phyloP scores from a whole-genome alignment of 306 rosid genomes.

The Mucuna pruriens region DNA sequence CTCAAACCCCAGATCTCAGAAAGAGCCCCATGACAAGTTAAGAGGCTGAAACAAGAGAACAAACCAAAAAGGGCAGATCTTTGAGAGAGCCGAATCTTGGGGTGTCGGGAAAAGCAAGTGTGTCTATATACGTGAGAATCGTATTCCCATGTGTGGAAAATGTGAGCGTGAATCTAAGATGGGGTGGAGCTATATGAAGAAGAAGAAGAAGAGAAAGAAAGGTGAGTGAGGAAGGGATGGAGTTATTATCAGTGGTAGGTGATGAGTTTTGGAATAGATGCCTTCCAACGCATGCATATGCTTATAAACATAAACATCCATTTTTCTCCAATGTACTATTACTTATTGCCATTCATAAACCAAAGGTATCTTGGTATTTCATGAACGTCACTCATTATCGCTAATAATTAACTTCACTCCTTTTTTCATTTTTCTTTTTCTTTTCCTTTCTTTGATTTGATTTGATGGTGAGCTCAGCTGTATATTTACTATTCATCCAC shows the following conservation, averaged over 20 bases:
- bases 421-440: not conserved
- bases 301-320: constrained; percentile 31
- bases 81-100: constrained; percentile 40
- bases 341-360: not conserved
- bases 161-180: constrained; percentile 70
- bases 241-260: constrained; percentile 82
- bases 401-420: constrained; percentile 10
- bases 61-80: constrained; percentile 52
- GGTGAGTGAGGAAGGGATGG: constrained; percentile 59
- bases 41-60: constrained; percentile 26
- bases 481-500: constrained; percentile 4
- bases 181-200: constrained; percentile 61
- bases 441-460: not conserved
- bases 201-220: constrained; percentile 21
- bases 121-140: constrained; percentile 40
- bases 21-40: constrained; percentile 45
- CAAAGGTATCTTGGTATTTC: constrained; percentile 32
- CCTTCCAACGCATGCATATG: constrained; percentile 52
- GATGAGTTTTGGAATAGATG: constrained; percentile 51
- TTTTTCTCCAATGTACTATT: constrained; percentile 7
- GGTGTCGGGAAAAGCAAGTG: constrained; percentile 42
- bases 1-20: constrained; percentile 74
- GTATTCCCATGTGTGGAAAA: constrained; percentile 40
- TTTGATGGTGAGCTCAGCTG: not conserved
- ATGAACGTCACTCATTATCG: constrained; percentile 51